Percentiles rank a stretch among this genome's conserved stretches.
These are phyloP conservation scores for Cercophora samala DNA, from an alignment of 495 filamentous ascomycete genomes.

Conservation along the genomic window DNA sequence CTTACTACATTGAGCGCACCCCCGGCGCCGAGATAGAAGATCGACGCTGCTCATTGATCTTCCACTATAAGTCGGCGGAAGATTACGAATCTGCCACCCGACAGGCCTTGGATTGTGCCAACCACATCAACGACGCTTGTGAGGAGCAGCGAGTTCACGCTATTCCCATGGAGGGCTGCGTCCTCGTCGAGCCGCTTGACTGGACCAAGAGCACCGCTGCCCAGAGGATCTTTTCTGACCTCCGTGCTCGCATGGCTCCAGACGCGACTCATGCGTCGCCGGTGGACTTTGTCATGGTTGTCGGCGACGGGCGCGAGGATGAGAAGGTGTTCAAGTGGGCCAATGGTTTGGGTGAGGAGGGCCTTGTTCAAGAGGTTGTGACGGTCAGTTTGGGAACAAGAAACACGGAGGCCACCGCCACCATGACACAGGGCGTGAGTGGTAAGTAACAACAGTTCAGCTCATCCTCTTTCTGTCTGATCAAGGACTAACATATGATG, in stretches of 20 bases:
- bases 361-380: constrained; percentile 61
- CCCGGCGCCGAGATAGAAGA: constrained; percentile 85
- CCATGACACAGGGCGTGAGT: constrained; percentile 84
- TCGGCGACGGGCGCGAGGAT: constrained; percentile 86
- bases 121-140: constrained; percentile 90
- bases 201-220: constrained; percentile 85
- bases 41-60: constrained; percentile 78
- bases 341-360: constrained; percentile 59
- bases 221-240: constrained; percentile 60
- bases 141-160: constrained; percentile 78
- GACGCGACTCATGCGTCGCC: constrained; percentile 46
- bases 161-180: constrained; percentile 68
- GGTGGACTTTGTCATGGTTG: constrained; percentile 76
- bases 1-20: constrained; percentile 83
- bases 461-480: too few relatives aligned
- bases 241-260: constrained; percentile 41
- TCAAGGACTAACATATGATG: constrained; percentile 6
- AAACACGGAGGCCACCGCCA: constrained; percentile 82
- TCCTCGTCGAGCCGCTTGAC: constrained; percentile 74
- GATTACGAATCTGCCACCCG: constrained; percentile 67
- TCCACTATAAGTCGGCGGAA: constrained; percentile 80
- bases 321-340: constrained; percentile 93
- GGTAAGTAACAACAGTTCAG: constrained; percentile 50
- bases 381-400: constrained; percentile 80
- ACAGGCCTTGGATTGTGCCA: constrained; percentile 80